phyloP scores from a whole-genome alignment of 2,329 filamentous ascomycete genomes.

The Dactylellina leptospora region DNA sequence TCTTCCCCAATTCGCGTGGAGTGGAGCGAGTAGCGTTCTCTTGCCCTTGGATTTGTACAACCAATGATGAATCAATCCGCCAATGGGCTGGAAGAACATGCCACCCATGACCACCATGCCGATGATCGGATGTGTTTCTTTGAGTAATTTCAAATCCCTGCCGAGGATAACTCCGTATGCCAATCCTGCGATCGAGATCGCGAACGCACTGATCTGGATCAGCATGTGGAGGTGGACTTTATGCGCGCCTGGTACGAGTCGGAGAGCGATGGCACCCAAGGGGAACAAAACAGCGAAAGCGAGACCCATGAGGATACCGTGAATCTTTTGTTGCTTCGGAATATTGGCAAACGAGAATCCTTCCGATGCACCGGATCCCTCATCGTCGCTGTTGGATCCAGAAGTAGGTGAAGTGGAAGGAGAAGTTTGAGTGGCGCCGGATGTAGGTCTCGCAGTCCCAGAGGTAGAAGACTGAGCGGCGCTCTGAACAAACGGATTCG shows the following conservation, averaged over 20 bases:
- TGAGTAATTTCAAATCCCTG: constrained; percentile 61
- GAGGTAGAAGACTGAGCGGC: constrained; percentile 9
- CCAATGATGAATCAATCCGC: constrained; percentile 69
- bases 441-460: background rate
- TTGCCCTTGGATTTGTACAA: constrained; percentile 64
- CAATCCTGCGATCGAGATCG: constrained; percentile 71
- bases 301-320: constrained; percentile 67
- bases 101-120: constrained; percentile 68
- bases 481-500: constrained; percentile 31
- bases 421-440: background rate
- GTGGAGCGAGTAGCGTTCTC: constrained; percentile 66
- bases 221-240: constrained; percentile 64
- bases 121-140: constrained; percentile 66
- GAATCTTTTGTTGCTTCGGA: constrained; percentile 24
- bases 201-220: constrained; percentile 67
- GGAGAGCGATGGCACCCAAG: constrained; percentile 69
- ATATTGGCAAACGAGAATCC: background rate
- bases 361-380: constrained; percentile 17
- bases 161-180: constrained; percentile 64
- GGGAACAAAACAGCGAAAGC: constrained; percentile 70
- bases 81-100: constrained; percentile 68
- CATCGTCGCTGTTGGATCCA: constrained; percentile 4
- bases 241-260: constrained; percentile 65
- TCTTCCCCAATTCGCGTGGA: constrained; percentile 73
- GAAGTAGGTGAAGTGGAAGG: background rate